A percentile compares a stretch with the other conserved stretches of the same genome.
These are phyloP conservation scores for Paecilomyces fulvus DNA, from an alignment of 2,329 filamentous ascomycete species.

Conservation along the genomic window DNA sequence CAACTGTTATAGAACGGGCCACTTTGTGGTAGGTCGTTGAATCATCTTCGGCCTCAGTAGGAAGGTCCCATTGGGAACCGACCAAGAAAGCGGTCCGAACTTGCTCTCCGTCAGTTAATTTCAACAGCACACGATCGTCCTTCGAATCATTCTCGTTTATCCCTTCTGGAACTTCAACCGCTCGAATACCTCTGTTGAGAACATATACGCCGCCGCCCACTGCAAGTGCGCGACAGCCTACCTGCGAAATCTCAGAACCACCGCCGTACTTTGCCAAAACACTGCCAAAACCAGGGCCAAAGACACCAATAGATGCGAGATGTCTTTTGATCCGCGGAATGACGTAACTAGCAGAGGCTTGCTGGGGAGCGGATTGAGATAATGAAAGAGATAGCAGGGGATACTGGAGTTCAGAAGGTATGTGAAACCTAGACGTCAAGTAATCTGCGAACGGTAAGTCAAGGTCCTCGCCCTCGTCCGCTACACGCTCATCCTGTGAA, in stretches of 20 bases:
- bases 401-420: slow-evolving; percentile 60
- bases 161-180: slow-evolving; percentile 8
- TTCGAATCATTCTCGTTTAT: slow-evolving; percentile 8
- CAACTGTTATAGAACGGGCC: slow-evolving; percentile 58
- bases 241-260: slow-evolving; percentile 78
- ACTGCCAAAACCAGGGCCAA: slow-evolving; percentile 81
- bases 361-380: slow-evolving; percentile 49
- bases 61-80: slow-evolving; percentile 31
- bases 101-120: slow-evolving; percentile 28
- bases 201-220: slow-evolving; percentile 90
- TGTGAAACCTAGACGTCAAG: slow-evolving; percentile 49
- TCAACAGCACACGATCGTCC: slow-evolving; percentile 17
- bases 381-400: slow-evolving; percentile 64
- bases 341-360: slow-evolving; percentile 58
- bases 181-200: slow-evolving; percentile 59
- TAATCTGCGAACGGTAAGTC: slow-evolving; percentile 41
- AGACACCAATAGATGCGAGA: slow-evolving; percentile 74
- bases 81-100: slow-evolving; percentile 30
- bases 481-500: slow-evolving; percentile 48
- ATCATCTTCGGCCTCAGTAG: slow-evolving; percentile 7
- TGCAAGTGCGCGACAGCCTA: slow-evolving; percentile 79
- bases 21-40: slow-evolving; percentile 27
- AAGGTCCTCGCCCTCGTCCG: slow-evolving; percentile 51
- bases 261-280: slow-evolving; percentile 92
- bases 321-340: slow-evolving; percentile 69